Evolutionary conservation across 2,329 filamentous ascomycete genomes (phyloP), one percentile per base, ranked within the genome.

Genomic region (Venturia nashicola): DNA sequence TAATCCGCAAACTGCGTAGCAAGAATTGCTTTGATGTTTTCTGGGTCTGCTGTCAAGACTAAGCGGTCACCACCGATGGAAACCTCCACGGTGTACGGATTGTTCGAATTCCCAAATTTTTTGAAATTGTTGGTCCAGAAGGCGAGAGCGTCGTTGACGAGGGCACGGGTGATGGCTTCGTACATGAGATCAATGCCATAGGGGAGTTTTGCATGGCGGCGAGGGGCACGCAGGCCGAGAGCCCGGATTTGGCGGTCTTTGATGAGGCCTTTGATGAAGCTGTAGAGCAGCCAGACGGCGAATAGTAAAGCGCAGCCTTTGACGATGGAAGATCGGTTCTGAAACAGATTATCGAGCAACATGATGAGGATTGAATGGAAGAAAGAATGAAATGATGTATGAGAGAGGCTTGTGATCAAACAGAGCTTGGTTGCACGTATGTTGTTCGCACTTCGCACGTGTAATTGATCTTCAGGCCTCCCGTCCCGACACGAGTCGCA

Each of bases 11-110:
- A 97, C 71, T 96, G 90, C 1, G 87, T 88, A 0, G 91, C 89
- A n/a, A 97, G 79, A 27, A 97, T 82, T 6, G 92, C 90, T 74
- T 96, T 96, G 77, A 96, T 88, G 72, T 96, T 96, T 70, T 95
- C 90, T 0, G 89, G 88, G 68, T 96, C 91, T 5, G 83, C 83
- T 0, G 92, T 96, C 70, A 94, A 81, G 65, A 95, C 73, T 27
- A 87, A 74, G n/a, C 89, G 83, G 59, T 76, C 72, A 59, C 82
- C 80, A 1, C 51, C 62, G 7, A 64, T 59, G 23, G 39, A 59
- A 43, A 39, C 73, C 74, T 93, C 89, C 46, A 81, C 76, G 0
- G 89, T 92, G 68, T 79, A 85, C 40, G 75, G 70, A 5, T 73
- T 72, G 1, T 72, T 71, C 55, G 66, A 63, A n/a, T 73, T 71